Conservation (phyloP, 768 basidiomycete species). For the Mycena rebaudengoi region DNA sequence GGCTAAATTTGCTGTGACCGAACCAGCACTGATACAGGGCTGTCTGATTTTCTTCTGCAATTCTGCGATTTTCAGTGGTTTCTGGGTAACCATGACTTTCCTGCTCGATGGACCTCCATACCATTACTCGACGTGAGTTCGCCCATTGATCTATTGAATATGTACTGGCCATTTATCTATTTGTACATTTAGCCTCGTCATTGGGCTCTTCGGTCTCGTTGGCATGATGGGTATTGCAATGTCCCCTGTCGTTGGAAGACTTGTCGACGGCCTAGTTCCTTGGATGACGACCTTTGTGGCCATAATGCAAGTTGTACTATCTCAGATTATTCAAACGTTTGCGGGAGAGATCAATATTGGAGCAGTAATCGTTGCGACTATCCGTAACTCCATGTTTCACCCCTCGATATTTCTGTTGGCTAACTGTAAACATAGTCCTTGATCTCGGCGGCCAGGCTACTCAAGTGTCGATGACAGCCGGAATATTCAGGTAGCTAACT, state of each 20-base stretch:
- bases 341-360: slow-evolving; percentile 59
- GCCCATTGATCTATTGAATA: slow-evolving; percentile 50
- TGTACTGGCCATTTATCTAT: slow-evolving; percentile 41
- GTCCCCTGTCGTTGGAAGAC: slow-evolving; percentile 61
- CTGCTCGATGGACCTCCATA: slow-evolving; percentile 66
- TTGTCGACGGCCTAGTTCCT: slow-evolving; percentile 62
- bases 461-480: slow-evolving; percentile 58
- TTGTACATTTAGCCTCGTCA: slow-evolving; percentile 50
- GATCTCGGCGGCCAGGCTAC: slow-evolving; percentile 62
- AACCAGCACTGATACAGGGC: slow-evolving; percentile 65
- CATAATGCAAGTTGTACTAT: slow-evolving; percentile 44
- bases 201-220: slow-evolving; percentile 67
- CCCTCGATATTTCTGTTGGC: too few relatives aligned
- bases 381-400: slow-evolving; percentile 38
- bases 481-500: slow-evolving; percentile 52
- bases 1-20: slow-evolving; percentile 63
- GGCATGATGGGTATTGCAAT: slow-evolving; percentile 60
- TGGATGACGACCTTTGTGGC: slow-evolving; percentile 65
- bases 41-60: slow-evolving; percentile 53
- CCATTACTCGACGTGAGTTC: slow-evolving; percentile 57
- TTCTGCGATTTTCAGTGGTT: slow-evolving; percentile 46
- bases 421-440: slow-evolving; percentile 28
- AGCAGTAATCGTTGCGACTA: slow-evolving; percentile 59
- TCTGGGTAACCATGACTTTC: slow-evolving; percentile 67
- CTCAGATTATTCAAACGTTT: slow-evolving; percentile 56